Base-by-base conservation (phyloP, 2,329 filamentous ascomycete species). In the Colletotrichum somersetense region DNA sequence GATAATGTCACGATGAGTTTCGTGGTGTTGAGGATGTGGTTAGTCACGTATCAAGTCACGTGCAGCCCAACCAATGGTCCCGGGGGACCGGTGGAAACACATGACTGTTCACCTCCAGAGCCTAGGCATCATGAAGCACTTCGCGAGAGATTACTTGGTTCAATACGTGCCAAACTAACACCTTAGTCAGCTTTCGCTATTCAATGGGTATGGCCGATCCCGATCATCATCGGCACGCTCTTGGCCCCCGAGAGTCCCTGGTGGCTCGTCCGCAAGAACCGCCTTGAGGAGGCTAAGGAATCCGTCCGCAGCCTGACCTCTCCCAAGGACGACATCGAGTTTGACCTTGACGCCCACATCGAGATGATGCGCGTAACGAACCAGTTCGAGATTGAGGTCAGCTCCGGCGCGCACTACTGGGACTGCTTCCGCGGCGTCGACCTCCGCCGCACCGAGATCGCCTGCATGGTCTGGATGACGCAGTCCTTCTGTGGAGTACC, bases 171-270 rank as follows among this genome's bases (percentile, higher is more conserved):
- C 7, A 12, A 18, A 48, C 16, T 55, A 40, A 42, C 26, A 23
- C 14, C 5, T 30, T 3, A 16, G 20, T 7, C 53, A 72, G 69
- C 85, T 5, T 81, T 81, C 1, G 76, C 86, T 20, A 63, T 77
- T 53, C 77, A 78, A 70, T 75, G 75, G 67, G 67, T 75, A 12
- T 73, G 71, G 56, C 73, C 74, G 12, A 58, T 76, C 30, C 62
- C 76, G 44, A 75, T 76, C 57, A 69, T 75, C 16, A 56, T 66
- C 18, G 52, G 64, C 58, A 73, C 74, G 12, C 71, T 73, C 18
- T 68, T 75, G 53, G 66, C 77, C 42, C 75, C 76, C 23, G 77
- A 78, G 67, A 75, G 74, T 42, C 77, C 76, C 18, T 76, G 76
- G 75, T 77, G 76, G 76, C 75, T 76, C 18, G 74, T 77, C 57